These are phyloP conservation scores for Microbotryomycetes sp. DNA, from an alignment of 1,284 basidiomycete genomes.

Conservation along the genomic window DNA sequence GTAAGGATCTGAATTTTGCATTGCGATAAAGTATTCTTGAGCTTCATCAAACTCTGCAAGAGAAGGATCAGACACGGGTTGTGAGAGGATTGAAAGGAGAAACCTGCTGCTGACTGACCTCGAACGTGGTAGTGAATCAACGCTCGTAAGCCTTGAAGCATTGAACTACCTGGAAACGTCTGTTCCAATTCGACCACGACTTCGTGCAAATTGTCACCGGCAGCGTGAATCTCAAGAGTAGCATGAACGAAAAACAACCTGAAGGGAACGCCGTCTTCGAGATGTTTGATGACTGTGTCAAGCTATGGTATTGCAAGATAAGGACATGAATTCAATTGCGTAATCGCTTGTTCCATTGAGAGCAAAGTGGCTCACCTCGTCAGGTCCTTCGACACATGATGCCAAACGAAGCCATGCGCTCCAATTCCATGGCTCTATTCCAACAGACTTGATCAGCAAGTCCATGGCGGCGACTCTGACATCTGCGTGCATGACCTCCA, in stretches of 20 bases:
- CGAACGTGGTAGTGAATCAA: slow-evolving; percentile 83
- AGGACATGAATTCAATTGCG: neutral
- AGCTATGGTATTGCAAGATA: slow-evolving; percentile 16
- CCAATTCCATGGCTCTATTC: slow-evolving; percentile 90
- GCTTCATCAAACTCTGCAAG: slow-evolving; percentile 73
- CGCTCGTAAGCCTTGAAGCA: slow-evolving; percentile 78
- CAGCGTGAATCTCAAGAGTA: slow-evolving; percentile 80
- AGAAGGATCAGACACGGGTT: neutral
- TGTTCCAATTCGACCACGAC: slow-evolving; percentile 72
- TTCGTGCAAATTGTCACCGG: slow-evolving; percentile 65
- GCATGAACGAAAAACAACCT: slow-evolving; percentile 86
- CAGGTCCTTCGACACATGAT: slow-evolving; percentile 74
- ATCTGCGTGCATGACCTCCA: slow-evolving; percentile 39
- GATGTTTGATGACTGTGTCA: slow-evolving; percentile 52
- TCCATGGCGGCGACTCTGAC: slow-evolving; percentile 81
- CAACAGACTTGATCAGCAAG: slow-evolving; percentile 67
- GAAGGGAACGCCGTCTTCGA: slow-evolving; percentile 61
- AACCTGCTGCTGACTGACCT: slow-evolving; percentile 53
- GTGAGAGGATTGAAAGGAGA: neutral
- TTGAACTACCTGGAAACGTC: slow-evolving; percentile 75
- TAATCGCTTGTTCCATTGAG: neutral
- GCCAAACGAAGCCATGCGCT: slow-evolving; percentile 79
- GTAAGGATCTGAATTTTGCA: slow-evolving; percentile 74
- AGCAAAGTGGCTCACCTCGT: slow-evolving; percentile 62
- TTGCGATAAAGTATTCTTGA: slow-evolving; percentile 72